These are phyloP conservation scores for Lachnellula hyalina DNA, from an alignment of 2,329 filamentous ascomycete genomes.

Conservation along the genomic window DNA sequence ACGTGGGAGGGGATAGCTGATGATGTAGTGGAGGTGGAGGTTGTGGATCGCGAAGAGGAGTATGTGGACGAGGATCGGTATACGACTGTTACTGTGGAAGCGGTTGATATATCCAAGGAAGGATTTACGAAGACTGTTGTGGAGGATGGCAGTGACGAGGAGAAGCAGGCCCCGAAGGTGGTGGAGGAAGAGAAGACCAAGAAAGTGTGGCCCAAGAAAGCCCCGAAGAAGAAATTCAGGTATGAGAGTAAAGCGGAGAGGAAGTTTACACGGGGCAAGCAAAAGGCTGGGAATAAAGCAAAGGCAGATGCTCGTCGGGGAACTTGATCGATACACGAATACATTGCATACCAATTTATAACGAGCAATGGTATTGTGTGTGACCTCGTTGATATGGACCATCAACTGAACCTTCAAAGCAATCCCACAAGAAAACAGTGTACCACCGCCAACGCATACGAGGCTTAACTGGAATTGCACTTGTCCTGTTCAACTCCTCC, in stretches of 20 bases:
- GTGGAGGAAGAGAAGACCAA: conserved; percentile 31
- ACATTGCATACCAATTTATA: background rate
- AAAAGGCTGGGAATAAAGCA: conserved; percentile 57
- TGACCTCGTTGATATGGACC: conserved; percentile 15
- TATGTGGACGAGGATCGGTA: conserved; percentile 96
- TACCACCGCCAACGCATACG: conserved; percentile 26
- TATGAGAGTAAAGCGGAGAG: conserved; percentile 63
- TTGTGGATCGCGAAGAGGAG: conserved; percentile 75
- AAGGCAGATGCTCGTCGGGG: conserved; percentile 30
- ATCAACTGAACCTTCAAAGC: conserved; percentile 19
- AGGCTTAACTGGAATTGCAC: conserved; percentile 23
- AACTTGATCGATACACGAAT: conserved; percentile 5
- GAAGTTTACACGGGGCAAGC: conserved; percentile 65
- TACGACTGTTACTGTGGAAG: conserved; percentile 90
- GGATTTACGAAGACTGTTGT: conserved; percentile 56
- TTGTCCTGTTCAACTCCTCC: conserved; percentile 4
- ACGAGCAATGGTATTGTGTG: conserved; percentile 17
- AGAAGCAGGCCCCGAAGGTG: conserved; percentile 30
- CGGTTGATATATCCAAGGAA: conserved; percentile 72
- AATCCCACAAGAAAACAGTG: conserved; percentile 21
- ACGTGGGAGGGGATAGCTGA: conserved; percentile 66
- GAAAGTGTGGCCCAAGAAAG: conserved; percentile 34
- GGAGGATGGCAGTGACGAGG: conserved; percentile 32
- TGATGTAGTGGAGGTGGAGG: conserved; percentile 36
- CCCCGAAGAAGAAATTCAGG: conserved; percentile 43